Percentiles rank a stretch among this genome's conserved stretches.
Evolutionary conservation across 805 yeast genomes (phyloP).

Genomic region (Saccharomycopsis lassenensis): DNA sequence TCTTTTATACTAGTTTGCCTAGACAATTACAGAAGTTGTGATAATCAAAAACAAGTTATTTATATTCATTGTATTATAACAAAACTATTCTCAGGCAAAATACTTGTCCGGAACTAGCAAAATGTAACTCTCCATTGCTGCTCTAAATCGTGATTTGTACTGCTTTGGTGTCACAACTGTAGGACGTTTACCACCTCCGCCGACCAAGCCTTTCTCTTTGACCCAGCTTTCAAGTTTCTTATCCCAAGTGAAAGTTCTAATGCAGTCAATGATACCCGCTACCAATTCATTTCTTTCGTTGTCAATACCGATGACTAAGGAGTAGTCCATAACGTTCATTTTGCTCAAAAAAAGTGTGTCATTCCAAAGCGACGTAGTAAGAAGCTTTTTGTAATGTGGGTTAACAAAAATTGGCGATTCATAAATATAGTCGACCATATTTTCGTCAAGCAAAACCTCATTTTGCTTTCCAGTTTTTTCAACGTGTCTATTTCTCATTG

Average conservation of each 20-base stretch:
- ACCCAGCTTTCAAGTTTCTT: conserved; percentile 98
- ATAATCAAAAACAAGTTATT: no score
- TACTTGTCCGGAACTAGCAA: conserved; percentile 65
- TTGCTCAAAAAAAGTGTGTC: conserved; percentile 90
- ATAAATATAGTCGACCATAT: conserved; percentile 95
- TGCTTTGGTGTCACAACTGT: conserved; percentile 96
- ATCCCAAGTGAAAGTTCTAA: conserved; percentile 97
- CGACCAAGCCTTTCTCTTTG: conserved; percentile 84
- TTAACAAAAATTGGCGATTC: conserved; percentile 92
- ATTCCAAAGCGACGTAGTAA: conserved; percentile 87
- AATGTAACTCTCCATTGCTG: conserved; percentile 94
- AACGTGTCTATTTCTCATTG: conserved; percentile 95
- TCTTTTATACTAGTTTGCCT: no score
- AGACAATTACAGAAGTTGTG: no score
- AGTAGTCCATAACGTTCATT: conserved; percentile 98
- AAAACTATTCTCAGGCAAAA: conserved; percentile 4
- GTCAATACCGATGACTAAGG: conserved; percentile 89
- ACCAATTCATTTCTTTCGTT: conserved; percentile 48
- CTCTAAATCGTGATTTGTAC: conserved; percentile 86
- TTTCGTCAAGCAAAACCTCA: conserved; percentile 90
- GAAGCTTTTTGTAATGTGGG: conserved; percentile 77
- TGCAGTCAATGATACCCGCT: conserved; percentile 90
- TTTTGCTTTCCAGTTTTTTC: conserved; percentile 92
- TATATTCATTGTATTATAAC: no score
- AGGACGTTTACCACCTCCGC: conserved; percentile 84